phyloP scores from a whole-genome alignment of 306 rosid species.

The Quercus aquifolioides region DNA sequence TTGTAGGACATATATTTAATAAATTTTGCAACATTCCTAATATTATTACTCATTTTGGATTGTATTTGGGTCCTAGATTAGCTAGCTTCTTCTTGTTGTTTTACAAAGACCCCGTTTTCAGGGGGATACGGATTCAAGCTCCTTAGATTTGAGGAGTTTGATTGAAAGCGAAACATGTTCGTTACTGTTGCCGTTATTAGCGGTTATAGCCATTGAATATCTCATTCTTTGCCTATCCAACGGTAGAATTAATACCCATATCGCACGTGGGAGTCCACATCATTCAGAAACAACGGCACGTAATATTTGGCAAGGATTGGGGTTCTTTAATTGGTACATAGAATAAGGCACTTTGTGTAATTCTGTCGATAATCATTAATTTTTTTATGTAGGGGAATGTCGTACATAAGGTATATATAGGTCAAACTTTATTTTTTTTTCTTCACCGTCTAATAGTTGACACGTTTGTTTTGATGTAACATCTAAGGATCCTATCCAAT shows the following conservation, averaged over 20 bases:
- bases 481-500: not conserved
- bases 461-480: not conserved
- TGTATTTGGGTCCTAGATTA: not conserved
- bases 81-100: not conserved
- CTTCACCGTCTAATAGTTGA: not conserved
- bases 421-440: not conserved
- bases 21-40: no score
- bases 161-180: conserved; percentile 16
- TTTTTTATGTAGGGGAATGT: not conserved
- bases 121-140: not conserved
- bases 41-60: no score
- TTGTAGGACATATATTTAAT: no score
- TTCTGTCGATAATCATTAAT: no score
- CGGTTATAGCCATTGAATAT: conserved; percentile 28
- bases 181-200: conserved; percentile 31
- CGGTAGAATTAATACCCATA: not conserved
- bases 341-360: not conserved
- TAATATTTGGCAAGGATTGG: conserved; percentile 16
- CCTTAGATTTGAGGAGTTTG: conserved; percentile 9
- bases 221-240: not conserved
- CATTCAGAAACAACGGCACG: conserved; percentile 14
- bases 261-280: conserved; percentile 19
- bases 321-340: not conserved
- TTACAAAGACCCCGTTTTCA: conserved; percentile 1
- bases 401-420: not conserved